phyloP scores from a whole-genome alignment of 1,284 basidiomycete species.

The Ustilago sp. region DNA sequence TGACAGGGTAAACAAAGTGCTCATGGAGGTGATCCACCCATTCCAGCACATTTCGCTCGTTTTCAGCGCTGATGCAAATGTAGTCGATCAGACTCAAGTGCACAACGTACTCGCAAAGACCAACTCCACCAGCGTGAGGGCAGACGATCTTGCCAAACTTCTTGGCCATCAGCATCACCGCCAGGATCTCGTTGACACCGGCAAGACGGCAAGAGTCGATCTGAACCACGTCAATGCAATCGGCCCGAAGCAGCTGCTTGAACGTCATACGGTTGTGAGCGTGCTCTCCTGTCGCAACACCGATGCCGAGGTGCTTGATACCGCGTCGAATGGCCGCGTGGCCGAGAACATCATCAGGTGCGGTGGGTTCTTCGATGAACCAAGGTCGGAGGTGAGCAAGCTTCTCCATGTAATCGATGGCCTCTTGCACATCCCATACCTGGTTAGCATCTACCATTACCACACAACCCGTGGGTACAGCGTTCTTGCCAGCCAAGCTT shows the following conservation, averaged over 20 bases:
- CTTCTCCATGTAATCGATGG: conserved; percentile 88
- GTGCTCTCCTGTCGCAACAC: conserved; percentile 95
- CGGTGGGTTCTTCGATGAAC: conserved; percentile 74
- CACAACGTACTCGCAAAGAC: conserved; percentile 92
- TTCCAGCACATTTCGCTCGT: conserved; percentile 92
- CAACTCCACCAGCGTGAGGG: conserved; percentile 94
- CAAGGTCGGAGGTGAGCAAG: conserved; percentile 88
- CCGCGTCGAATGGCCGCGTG: conserved; percentile 84
- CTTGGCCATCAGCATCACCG: conserved; percentile 91
- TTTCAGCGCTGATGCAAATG: conserved; percentile 86
- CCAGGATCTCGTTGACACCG: conserved; percentile 91
- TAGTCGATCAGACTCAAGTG: conserved; percentile 80
- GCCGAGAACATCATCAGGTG: conserved; percentile 68
- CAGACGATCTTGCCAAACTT: conserved; percentile 78
- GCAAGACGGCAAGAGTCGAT: conserved; percentile 93
- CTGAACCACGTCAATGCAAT: conserved; percentile 94
- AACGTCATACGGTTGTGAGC: conserved; percentile 94
- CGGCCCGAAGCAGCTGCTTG: conserved; percentile 92
- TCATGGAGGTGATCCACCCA: conserved; percentile 85
- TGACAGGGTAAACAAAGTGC: conserved; percentile 88
- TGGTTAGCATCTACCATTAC: conserved; percentile 98
- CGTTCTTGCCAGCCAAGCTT: conserved; percentile 78
- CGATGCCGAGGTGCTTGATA: conserved; percentile 84
- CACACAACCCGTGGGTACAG: conserved; percentile 90
- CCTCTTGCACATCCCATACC: conserved; percentile 93